phyloP scores from a whole-genome alignment of 208 protist species.

The Trichomonas vaginalis region DNA sequence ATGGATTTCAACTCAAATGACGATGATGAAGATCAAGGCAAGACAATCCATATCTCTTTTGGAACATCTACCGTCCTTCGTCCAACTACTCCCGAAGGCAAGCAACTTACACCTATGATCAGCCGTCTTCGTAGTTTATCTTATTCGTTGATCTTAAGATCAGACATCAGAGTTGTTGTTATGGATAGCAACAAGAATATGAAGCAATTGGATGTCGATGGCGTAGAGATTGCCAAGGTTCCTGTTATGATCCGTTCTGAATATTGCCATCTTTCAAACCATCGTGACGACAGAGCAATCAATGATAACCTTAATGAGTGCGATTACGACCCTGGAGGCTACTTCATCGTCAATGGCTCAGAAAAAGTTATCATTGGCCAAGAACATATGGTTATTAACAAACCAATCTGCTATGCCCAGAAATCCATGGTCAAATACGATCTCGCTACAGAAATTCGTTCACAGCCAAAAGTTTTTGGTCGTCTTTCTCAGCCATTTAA shows the following conservation, averaged over 20 bases:
- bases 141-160: constrained; percentile 41
- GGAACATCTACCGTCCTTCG: constrained; percentile 36
- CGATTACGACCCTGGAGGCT: constrained; percentile 57
- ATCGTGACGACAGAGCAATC: neutral
- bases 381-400: constrained; percentile 68
- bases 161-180: constrained; percentile 24
- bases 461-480: constrained; percentile 22
- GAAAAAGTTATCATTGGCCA: constrained; percentile 82
- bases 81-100: constrained; percentile 8
- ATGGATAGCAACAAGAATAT: constrained; percentile 7
- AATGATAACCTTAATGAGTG: constrained; percentile 62
- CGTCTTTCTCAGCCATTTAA: neutral
- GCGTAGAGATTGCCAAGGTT: constrained; percentile 42
- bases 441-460: constrained; percentile 79
- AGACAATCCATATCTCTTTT: neutral
- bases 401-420: constrained; percentile 72
- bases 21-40: constrained; percentile 32
- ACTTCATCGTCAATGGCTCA: constrained; percentile 89
- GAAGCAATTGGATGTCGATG: neutral
- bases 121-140: constrained; percentile 80
- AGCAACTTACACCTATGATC: constrained; percentile 66
- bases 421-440: constrained; percentile 55
- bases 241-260: constrained; percentile 80
- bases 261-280: constrained; percentile 68
- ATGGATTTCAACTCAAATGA: constrained; percentile 46